Evolutionary conservation across 345 rosid species (phyloP), one percentile per base, ranked within the genome.

Genomic region (Erysimum cheiranthoides): DNA sequence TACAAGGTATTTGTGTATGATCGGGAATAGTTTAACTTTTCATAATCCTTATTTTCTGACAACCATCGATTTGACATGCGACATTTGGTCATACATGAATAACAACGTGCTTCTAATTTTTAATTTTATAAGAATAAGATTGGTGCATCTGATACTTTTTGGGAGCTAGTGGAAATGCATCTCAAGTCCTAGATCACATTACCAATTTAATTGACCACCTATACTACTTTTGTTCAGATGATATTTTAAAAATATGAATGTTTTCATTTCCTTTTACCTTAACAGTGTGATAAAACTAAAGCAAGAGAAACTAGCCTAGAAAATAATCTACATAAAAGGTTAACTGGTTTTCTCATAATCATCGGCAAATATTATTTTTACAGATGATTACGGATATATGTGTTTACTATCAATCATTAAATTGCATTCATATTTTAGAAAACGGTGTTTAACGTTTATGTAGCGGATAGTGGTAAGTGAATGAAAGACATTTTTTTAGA

Each of bases 71-170:
- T 67, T 25, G 68, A 51, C 10, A n/a, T 17, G 10, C 16, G 16
- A 42, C 32, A 30, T 64, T 16, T 25, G 40, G 66, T 74, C 60
- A 36, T 25, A 46, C 28, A 31, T 31, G 5, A 42, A 18, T 10
- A 17, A 59, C 47, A 67, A 59, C 78, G 50, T 60, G 79, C 66
- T 16, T 60, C 43, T 59, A 13, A 49, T 14, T 58, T 38, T 57
- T 10, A 27, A 10, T 67, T 49, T 47, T 34, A 54, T 74, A 59
- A 17, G 45, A 39, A 43, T 38, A 8, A 53, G 38, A 38, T 5
- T 16, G 25, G 16, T 45, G 66, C 8, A 45, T 64, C 57, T 32
- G 14, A 64, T 54, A 18, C 46, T 5, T 18, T 50, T 50, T 50
- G 56, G 56, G 56, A 50, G 31, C 56, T 50, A 50, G 31, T 14